Conservation (phyloP, 129 eudicot genomes). For the Chrysanthemum seticuspe region DNA sequence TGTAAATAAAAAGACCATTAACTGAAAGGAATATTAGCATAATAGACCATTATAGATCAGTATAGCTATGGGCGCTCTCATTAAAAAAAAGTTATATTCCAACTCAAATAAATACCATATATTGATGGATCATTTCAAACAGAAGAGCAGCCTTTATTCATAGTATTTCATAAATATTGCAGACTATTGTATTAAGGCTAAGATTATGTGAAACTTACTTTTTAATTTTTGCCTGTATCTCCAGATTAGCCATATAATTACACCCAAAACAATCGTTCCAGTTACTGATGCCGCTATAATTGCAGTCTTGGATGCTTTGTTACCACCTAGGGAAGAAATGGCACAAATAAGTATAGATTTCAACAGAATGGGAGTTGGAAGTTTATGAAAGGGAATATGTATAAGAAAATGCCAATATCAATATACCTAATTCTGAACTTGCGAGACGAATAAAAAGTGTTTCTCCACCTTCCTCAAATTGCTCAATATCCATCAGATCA, state of each 20-base stretch:
- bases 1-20: neutral
- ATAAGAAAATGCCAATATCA: neutral
- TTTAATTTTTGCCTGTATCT: constrained; percentile 28
- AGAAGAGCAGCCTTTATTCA: too few relatives aligned
- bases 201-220: constrained; percentile 28
- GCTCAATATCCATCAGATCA: constrained; percentile 40
- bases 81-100: neutral
- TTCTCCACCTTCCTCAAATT: constrained; percentile 43
- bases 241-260: constrained; percentile 33
- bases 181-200: neutral
- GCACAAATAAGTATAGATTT: neutral
- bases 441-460: constrained; percentile 44
- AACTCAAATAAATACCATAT: too few relatives aligned
- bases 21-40: neutral
- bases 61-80: neutral
- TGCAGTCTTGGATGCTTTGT: constrained; percentile 8
- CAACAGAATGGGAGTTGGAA: neutral
- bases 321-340: constrained; percentile 22
- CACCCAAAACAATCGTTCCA: constrained; percentile 27
- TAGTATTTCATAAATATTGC: too few relatives aligned
- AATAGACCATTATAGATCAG: neutral
- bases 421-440: constrained; percentile 40
- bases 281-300: constrained; percentile 24
- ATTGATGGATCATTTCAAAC: too few relatives aligned
- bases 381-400: neutral